Conservation (phyloP, 1,139 yeast species). For the Yamadazyma sp. region DNA sequence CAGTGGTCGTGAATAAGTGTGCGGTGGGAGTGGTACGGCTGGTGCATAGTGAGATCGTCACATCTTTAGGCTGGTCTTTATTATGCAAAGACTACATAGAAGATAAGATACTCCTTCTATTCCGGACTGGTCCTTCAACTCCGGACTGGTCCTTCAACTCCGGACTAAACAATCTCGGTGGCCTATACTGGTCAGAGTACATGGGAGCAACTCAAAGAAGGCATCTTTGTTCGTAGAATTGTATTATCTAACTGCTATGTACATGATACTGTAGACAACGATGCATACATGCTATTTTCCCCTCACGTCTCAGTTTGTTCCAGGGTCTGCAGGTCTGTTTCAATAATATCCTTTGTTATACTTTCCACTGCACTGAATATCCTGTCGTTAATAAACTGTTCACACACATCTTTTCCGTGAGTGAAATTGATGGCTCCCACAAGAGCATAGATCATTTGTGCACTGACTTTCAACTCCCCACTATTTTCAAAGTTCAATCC, state of each 20-base stretch:
- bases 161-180: no score
- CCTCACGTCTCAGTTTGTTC: neutral
- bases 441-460: constrained; percentile 71
- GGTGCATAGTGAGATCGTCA: no score
- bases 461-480: constrained; percentile 59
- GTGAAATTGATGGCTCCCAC: constrained; percentile 76
- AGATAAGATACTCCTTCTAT: no score
- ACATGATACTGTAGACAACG: constrained; percentile 2
- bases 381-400: constrained; percentile 53
- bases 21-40: no score
- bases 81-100: no score
- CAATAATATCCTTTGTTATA: constrained; percentile 15
- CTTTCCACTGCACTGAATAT: constrained; percentile 14
- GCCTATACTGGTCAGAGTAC: no score
- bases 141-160: no score
- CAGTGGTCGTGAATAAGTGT: no score
- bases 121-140: no score
- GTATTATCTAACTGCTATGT: constrained; percentile 1
- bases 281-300: constrained; percentile 2
- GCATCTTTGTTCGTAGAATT: neutral
- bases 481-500: constrained; percentile 50
- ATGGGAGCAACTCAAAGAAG: no score
- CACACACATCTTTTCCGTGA: constrained; percentile 64
- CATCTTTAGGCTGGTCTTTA: no score
- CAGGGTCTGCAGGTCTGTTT: constrained; percentile 4